Percentiles rank a stretch among this genome's conserved stretches.
Evolutionary conservation across 2,329 filamentous ascomycete species (phyloP).

Genomic region (Neurospora sp.): DNA sequence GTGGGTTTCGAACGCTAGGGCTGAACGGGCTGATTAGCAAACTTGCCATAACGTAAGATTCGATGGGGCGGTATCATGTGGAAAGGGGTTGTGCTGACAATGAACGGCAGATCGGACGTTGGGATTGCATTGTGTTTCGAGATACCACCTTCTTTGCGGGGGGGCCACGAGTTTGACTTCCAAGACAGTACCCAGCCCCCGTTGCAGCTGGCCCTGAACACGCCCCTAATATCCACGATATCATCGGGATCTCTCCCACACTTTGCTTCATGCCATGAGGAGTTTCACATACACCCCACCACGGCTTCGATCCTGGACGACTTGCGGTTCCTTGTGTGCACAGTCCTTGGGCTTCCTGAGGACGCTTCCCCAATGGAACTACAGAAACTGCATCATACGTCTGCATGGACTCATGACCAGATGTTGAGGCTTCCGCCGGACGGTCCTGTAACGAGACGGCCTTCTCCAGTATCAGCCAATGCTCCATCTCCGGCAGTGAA

Average conservation of each 20-base stretch:
- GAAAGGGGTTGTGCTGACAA: neutral
- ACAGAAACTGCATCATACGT: slow-evolving; percentile 28
- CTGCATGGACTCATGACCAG: slow-evolving; percentile 29
- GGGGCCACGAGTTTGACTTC: slow-evolving; percentile 31
- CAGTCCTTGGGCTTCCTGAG: slow-evolving; percentile 30
- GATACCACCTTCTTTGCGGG: slow-evolving; percentile 30
- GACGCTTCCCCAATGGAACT: slow-evolving; percentile 26
- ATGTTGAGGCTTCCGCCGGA: slow-evolving; percentile 22
- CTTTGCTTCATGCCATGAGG: slow-evolving; percentile 31
- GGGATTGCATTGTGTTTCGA: slow-evolving; percentile 40
- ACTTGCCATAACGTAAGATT: slow-evolving; percentile 36
- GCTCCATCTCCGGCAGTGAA: slow-evolving; percentile 1
- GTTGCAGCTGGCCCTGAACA: slow-evolving; percentile 35
- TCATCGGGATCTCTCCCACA: slow-evolving; percentile 21
- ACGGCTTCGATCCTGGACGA: slow-evolving; percentile 42
- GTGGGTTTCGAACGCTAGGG: slow-evolving; percentile 35
- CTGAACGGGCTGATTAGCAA: slow-evolving; percentile 38
- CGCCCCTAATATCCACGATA: slow-evolving; percentile 32
- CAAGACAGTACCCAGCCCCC: slow-evolving; percentile 28
- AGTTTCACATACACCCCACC: slow-evolving; percentile 33
- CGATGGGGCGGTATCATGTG: neutral
- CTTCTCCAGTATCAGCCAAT: slow-evolving; percentile 1
- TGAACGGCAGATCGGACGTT: slow-evolving; percentile 30
- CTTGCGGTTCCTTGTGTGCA: slow-evolving; percentile 35
- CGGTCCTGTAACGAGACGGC: slow-evolving; percentile 2